A percentile compares a stretch with the other conserved stretches of the same genome.
Conservation (phyloP, 768 basidiomycete genomes). For the Collybia nuda region DNA sequence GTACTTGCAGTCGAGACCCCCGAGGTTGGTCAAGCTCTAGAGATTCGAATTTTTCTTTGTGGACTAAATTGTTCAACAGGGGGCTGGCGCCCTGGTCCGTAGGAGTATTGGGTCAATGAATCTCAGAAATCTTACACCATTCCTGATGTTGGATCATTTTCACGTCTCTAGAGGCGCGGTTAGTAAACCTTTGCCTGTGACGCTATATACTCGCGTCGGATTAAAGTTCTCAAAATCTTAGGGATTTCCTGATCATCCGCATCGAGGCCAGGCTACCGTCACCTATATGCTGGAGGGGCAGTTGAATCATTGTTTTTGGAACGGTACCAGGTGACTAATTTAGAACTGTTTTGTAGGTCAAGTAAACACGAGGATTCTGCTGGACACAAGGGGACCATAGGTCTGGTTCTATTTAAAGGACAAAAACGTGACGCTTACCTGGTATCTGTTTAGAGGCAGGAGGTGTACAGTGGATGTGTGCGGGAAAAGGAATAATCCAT, state of each 20-base stretch:
- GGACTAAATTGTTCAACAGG: constrained; percentile 38
- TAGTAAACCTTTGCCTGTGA: not conserved
- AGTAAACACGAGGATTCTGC: constrained; percentile 91
- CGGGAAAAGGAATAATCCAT: constrained; percentile 78
- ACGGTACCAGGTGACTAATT: not conserved
- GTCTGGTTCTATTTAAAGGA: constrained; percentile 17
- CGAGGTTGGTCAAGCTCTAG: constrained; percentile 47
- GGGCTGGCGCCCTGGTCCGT: constrained; percentile 80
- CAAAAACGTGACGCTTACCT: too few relatives aligned
- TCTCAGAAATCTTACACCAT: constrained; percentile 83
- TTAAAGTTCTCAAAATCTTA: constrained; percentile 20
- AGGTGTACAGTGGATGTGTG: constrained; percentile 96
- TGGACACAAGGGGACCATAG: constrained; percentile 77
- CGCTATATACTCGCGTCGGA: not conserved
- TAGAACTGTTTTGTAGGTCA: constrained; percentile 35
- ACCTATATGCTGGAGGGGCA: constrained; percentile 90
- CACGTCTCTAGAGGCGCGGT: constrained; percentile 69
- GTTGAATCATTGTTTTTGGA: not conserved
- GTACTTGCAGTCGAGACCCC: constrained; percentile 75
- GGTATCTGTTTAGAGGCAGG: constrained; percentile 47
- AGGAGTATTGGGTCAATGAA: constrained; percentile 78
- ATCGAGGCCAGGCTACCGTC: constrained; percentile 85
- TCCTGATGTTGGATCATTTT: constrained; percentile 89
- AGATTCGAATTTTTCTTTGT: not conserved
- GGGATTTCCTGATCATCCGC: constrained; percentile 94